Evolutionary conservation across 257 asterid genomes (phyloP), one percentile per base, ranked within the genome.

Genomic region (Przewalskia tangutica): DNA sequence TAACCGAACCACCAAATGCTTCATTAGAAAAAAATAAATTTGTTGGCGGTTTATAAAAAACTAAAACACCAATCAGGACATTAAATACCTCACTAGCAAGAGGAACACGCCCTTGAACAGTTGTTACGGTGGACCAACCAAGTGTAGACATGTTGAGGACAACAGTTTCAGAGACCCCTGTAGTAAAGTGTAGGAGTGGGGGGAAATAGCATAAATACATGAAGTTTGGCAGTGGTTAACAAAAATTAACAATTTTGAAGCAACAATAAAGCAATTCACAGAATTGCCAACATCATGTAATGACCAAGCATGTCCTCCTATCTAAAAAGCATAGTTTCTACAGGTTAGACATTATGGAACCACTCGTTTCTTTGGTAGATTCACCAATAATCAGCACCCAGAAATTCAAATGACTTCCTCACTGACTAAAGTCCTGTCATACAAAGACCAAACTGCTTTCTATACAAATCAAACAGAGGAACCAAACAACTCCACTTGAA

Each of bases 121-220:
- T 87, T 71, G 98, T 93, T 68, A 96, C 97, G 81, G 88, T 90
- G 18, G 98, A 93, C 99, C 99, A 96, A 67, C 78, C 90, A 83
- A 92, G 86, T 71, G 99, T 90, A 59, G 99, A 93, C 99, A 96
- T 96, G 91, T 94, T 96, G 84, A 96, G 97, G 78, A 90, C 95
- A 82, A 93, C 92, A 76, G 98, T 94, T 86, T 92, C 98, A 38
- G 97, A 91, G 84, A 87, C 97, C 84, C 99, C 99, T 96, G 95
- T 85, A 91, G 50, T 50, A 75, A 27, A 48, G 44, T 48, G 53
- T 55, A 75, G 50, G 44, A 68, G 77, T 48, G 58, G 48, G 44
- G 60, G 2, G 23, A 50, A 75, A 23, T 50, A 73, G 56, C 44
- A 23, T 48, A 48, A 75, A 75, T 51, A 75, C 13, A 13, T 13